phyloP scores from a whole-genome alignment of 2,329 filamentous ascomycete species.

The Fusarium sp. region DNA sequence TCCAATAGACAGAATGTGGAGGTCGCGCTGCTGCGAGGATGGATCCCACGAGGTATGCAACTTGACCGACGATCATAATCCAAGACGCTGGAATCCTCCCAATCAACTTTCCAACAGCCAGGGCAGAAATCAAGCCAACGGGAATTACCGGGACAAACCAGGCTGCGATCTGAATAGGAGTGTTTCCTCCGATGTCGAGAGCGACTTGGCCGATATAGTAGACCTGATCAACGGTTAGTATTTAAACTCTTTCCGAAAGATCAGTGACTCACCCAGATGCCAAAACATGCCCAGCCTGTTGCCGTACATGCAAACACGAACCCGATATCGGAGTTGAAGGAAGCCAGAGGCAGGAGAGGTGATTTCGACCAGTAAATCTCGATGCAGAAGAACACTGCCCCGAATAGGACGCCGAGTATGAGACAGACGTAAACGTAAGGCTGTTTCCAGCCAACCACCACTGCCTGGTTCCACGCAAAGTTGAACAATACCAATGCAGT shows the following conservation, averaged over 20 bases:
- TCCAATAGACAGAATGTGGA: constrained; percentile 69
- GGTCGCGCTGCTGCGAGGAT: constrained; percentile 57
- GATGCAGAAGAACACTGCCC: constrained; percentile 1
- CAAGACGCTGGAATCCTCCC: constrained; percentile 40
- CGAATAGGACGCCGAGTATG: constrained; percentile 63
- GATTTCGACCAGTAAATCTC: constrained; percentile 8
- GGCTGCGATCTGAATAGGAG: constrained; percentile 55
- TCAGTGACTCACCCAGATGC: constrained; percentile 5
- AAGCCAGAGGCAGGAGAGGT: constrained; percentile 5
- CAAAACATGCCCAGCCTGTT: constrained; percentile 22
- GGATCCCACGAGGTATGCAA: constrained; percentile 53
- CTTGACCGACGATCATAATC: constrained; percentile 55
- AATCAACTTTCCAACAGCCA: constrained; percentile 52
- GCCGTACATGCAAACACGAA: constrained; percentile 19
- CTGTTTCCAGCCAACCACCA: constrained; percentile 65
- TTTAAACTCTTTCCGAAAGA: no score
- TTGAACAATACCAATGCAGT: constrained; percentile 67
- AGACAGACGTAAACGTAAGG: constrained; percentile 65
- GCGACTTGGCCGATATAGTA: constrained; percentile 11
- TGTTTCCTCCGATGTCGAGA: constrained; percentile 54
- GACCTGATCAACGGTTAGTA: neutral
- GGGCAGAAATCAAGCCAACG: constrained; percentile 54
- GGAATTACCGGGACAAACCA: constrained; percentile 50
- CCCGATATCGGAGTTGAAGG: constrained; percentile 14
- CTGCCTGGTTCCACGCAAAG: constrained; percentile 72